These are phyloP conservation scores for Marasmius tenuissimus DNA, from an alignment of 1,284 basidiomycete species.

Conservation along the genomic window DNA sequence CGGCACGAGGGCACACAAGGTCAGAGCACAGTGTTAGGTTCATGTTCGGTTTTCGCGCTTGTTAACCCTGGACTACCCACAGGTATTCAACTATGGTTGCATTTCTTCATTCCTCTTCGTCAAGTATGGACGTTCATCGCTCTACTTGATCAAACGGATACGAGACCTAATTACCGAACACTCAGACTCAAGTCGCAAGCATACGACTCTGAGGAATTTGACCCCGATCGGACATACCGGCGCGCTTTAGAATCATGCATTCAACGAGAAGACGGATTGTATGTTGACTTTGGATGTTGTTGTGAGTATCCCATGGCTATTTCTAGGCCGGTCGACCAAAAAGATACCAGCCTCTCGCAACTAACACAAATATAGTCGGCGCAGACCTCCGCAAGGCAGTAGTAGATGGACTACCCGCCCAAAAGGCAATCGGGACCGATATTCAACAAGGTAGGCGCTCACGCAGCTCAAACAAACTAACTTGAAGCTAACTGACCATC, in stretches of 20 bases:
- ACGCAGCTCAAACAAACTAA: background rate
- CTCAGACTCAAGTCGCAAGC: too few species aligned
- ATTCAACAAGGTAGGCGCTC: conserved; percentile 25
- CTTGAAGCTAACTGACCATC: conserved; percentile 10
- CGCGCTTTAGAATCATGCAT: background rate
- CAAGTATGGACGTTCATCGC: background rate
- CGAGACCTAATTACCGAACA: too few species aligned
- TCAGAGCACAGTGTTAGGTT: background rate
- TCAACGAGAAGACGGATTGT: background rate
- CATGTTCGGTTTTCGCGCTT: background rate
- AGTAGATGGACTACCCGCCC: conserved; percentile 33
- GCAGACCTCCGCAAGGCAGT: conserved; percentile 34
- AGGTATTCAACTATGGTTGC: background rate
- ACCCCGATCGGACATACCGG: background rate
- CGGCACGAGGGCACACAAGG: conserved; percentile 32
- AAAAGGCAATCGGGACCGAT: conserved; percentile 32
- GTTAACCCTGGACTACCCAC: background rate
- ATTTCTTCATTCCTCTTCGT: background rate
- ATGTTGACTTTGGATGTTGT: conserved; percentile 30
- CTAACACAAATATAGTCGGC: conserved; percentile 28
- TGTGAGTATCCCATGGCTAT: conserved; percentile 27
- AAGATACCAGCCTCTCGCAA: background rate
- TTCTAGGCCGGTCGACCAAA: background rate
- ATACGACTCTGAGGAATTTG: too few species aligned
- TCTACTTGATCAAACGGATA: background rate